phyloP scores from a whole-genome alignment of 106 monocot species.

The Triglochin maritima region DNA sequence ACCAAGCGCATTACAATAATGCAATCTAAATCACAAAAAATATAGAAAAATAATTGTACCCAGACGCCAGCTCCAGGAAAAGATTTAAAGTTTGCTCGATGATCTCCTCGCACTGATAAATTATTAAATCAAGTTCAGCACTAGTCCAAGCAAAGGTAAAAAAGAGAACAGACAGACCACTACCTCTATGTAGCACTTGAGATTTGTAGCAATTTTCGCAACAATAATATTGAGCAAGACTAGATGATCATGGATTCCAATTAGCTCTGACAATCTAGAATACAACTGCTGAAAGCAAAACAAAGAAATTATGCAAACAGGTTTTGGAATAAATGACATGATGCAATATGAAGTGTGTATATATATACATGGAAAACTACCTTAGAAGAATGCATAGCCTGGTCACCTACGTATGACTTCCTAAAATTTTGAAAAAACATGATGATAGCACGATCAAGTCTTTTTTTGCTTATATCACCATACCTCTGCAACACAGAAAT shows the following conservation, averaged over 20 bases:
- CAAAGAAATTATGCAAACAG: not conserved
- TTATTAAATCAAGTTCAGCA: not conserved
- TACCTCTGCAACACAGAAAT: slow-evolving; percentile 48
- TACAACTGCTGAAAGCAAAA: slow-evolving; percentile 75
- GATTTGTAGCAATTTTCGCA: slow-evolving; percentile 89
- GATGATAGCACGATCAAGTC: slow-evolving; percentile 85
- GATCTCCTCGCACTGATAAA: slow-evolving; percentile 77
- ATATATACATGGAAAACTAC: slow-evolving; percentile 20
- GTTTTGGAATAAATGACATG: no score
- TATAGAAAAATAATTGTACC: slow-evolving; percentile 29
- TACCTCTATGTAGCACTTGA: slow-evolving; percentile 91
- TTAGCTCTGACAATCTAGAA: slow-evolving; percentile 80
- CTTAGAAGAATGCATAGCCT: slow-evolving; percentile 98
- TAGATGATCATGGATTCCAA: slow-evolving; percentile 94
- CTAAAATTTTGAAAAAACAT: slow-evolving; percentile 92
- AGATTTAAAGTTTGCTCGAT: slow-evolving; percentile 83
- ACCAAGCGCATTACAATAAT: no score
- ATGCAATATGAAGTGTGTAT: no score
- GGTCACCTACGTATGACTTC: slow-evolving; percentile 97
- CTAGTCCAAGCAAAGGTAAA: not conserved
- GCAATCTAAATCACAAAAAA: not conserved
- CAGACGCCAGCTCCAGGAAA: slow-evolving; percentile 90
- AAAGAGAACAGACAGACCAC: slow-evolving; percentile 1
- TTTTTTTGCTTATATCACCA: slow-evolving; percentile 84
- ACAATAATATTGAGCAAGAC: slow-evolving; percentile 92